Conservation (phyloP, 1,284 basidiomycete genomes). For the Marasmius tenuissimus region DNA sequence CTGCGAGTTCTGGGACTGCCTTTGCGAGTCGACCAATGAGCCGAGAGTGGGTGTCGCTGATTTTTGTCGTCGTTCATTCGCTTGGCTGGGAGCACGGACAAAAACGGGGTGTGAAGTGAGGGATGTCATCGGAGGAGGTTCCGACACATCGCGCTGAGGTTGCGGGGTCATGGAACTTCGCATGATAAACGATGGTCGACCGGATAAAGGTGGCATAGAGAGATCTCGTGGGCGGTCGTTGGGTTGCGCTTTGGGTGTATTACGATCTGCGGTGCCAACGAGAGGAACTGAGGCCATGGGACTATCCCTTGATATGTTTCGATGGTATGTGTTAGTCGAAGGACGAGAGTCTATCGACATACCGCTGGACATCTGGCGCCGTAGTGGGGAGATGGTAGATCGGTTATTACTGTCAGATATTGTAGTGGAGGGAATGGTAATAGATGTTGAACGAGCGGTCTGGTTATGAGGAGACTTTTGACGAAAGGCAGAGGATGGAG, state of each 20-base stretch:
- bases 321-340: constrained; percentile 32
- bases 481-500: constrained; percentile 45
- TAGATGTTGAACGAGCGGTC: constrained; percentile 36
- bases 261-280: constrained; percentile 17
- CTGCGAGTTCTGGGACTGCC: constrained; percentile 34
- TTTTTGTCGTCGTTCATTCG: constrained; percentile 30
- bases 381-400: constrained; percentile 40
- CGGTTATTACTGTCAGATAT: constrained; percentile 30
- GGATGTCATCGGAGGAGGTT: constrained; percentile 64
- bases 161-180: constrained; percentile 63
- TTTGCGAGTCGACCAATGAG: constrained; percentile 56
- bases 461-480: constrained; percentile 25
- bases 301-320: constrained; percentile 40
- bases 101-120: constrained; percentile 67
- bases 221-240: constrained; percentile 29
- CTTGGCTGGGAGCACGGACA: constrained; percentile 54
- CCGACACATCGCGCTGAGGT: constrained; percentile 54
- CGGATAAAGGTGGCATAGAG: constrained; percentile 35
- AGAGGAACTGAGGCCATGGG: constrained; percentile 28
- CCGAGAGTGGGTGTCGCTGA: constrained; percentile 54
- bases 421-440: constrained; percentile 30
- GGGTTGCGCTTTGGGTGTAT: constrained; percentile 15
- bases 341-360: constrained; percentile 61
- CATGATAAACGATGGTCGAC: constrained; percentile 57
- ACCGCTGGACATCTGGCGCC: constrained; percentile 41